Evolutionary conservation across 1,284 basidiomycete species (phyloP), one percentile per base, ranked within the genome.

Genomic region (Trichosporon coremiiforme): DNA sequence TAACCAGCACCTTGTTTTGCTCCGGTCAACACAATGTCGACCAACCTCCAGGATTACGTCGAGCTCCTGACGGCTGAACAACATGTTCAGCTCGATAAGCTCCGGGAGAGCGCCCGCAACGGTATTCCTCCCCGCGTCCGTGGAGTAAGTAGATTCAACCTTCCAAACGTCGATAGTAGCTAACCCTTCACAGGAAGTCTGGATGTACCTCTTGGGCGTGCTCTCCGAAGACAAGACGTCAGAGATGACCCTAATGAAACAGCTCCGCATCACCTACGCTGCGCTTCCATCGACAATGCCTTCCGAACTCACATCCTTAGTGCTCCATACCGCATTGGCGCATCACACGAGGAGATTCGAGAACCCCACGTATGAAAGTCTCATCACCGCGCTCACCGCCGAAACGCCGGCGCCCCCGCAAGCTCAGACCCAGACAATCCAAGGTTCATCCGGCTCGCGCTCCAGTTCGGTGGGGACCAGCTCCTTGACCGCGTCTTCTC

Each of bases 121-220:
- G 82, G 82, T 6, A 72, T 83, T 13, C 69, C 79, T 10, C 74
- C 80, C 1, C 70, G 76, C 35, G 80, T 82, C 10, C 71, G 81
- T 68, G 82, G 82, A 8, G 81, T 82, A 68, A 76, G 79, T 68
- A 22, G 36, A 57, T n/a, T n/a, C n/a, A n/a, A n/a, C n/a, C n/a
- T n/a, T n/a, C n/a, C n/a, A n/a, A n/a, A n/a, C n/a, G n/a, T n/a
- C n/a, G n/a, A n/a, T n/a, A n/a, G n/a, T n/a, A n/a, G n/a, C 45
- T 12, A 64, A 53, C 47, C 1, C 12, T 13, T 29, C 25, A 9
- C 71, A 82, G 79, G 82, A 83, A 75, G 82, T 82, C 9, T 83
- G 82, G 82, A 75, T 83, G 75, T 83, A 83, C 68, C 81, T 83
- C n/a, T 78, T 83, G 35, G 72, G 74, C 50, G 80, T 82, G 2